A percentile compares a stretch with the other conserved stretches of the same genome.
These are phyloP conservation scores for Pyracantha coccinea DNA, from an alignment of 331 rosid genomes.

Conservation along the genomic window DNA sequence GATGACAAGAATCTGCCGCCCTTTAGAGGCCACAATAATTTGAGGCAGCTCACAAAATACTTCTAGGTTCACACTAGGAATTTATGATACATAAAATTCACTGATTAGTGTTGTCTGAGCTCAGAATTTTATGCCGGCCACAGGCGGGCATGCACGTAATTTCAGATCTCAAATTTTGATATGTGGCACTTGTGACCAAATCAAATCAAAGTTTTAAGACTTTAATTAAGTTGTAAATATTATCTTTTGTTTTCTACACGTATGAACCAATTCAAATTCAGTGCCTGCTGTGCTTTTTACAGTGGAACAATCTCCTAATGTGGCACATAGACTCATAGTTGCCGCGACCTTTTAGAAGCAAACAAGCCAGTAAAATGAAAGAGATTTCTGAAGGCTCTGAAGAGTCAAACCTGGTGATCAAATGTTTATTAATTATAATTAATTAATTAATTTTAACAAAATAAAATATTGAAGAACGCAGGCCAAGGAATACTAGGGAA, in stretches of 20 bases:
- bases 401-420: slow-evolving; percentile 9
- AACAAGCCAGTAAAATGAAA: not conserved
- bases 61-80: not conserved
- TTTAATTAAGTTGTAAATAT: not conserved
- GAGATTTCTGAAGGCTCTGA: not conserved
- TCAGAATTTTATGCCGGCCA: not conserved
- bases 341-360: slow-evolving; percentile 1
- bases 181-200: not conserved
- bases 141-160: not conserved
- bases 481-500: slow-evolving; percentile 64
- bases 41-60: not conserved
- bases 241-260: not conserved
- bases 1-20: not conserved
- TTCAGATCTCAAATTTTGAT: not conserved
- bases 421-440: not conserved
- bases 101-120: not conserved
- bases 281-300: not conserved
- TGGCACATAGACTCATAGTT: not conserved
- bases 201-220: not conserved
- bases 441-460: not conserved
- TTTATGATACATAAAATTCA: not conserved
- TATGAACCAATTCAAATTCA: not conserved
- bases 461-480: slow-evolving; percentile 20
- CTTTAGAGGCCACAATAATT: not conserved
- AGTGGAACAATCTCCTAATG: not conserved